phyloP scores from a whole-genome alignment of 2,329 filamentous ascomycete genomes.

The Arthrobotrys sinensis region DNA sequence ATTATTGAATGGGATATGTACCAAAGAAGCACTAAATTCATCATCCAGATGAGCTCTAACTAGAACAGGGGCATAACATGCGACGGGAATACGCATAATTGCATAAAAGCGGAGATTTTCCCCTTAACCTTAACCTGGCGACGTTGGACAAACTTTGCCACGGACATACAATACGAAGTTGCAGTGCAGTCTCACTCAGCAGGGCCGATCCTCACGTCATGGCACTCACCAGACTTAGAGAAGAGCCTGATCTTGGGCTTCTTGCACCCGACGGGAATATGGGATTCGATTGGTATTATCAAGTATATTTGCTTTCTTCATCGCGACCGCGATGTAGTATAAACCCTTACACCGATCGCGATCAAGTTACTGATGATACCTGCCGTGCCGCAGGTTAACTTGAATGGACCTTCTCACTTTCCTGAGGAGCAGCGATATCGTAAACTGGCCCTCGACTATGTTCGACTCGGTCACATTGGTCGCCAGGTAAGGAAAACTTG shows the following conservation, averaged over 20 bases:
- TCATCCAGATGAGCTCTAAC: too few relatives aligned
- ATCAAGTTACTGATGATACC: background rate
- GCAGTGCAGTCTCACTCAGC: too few relatives aligned
- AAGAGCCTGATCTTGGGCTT: background rate
- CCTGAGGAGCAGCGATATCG: background rate
- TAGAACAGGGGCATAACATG: too few relatives aligned
- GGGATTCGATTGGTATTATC: background rate
- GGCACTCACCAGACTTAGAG: background rate
- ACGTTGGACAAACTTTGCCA: too few relatives aligned
- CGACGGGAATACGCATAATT: too few relatives aligned
- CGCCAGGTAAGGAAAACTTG: background rate
- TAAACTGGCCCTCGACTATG: background rate
- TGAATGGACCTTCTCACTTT: background rate
- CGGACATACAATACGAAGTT: too few relatives aligned
- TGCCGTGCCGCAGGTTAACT: background rate
- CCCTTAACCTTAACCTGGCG: too few relatives aligned
- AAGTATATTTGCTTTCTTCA: background rate
- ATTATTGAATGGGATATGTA: too few relatives aligned
- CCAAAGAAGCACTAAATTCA: too few relatives aligned
- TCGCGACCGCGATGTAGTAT: background rate
- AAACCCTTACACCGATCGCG: background rate
- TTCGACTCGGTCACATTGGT: background rate
- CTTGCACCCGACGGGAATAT: background rate
- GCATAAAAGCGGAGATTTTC: too few relatives aligned
- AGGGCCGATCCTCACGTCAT: background rate